Conservation (phyloP, 768 basidiomycete genomes). For the Pulveroboletus frians region DNA sequence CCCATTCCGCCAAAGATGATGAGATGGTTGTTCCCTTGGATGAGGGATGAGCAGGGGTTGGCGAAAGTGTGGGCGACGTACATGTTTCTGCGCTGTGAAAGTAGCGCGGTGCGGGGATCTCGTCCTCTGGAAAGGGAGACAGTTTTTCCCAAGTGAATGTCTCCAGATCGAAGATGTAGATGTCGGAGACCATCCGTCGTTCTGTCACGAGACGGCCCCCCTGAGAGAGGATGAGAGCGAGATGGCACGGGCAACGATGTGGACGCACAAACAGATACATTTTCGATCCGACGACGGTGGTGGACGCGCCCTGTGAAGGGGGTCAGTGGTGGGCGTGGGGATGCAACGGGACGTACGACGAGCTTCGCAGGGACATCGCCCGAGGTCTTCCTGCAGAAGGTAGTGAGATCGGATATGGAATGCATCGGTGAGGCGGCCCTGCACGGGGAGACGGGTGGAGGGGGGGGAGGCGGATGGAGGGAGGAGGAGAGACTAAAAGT, state of each 20-base stretch:
- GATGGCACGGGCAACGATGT: neutral
- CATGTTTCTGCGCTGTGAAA: constrained; percentile 92
- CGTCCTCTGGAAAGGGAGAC: constrained; percentile 54
- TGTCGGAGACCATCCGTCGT: constrained; percentile 82
- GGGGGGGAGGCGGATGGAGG: constrained; percentile 12
- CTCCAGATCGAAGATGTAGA: constrained; percentile 85
- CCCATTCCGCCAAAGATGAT: constrained; percentile 97
- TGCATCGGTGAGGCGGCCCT: constrained; percentile 40
- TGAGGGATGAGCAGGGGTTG: constrained; percentile 11
- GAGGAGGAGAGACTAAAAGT: constrained; percentile 17
- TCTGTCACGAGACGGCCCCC: constrained; percentile 86
- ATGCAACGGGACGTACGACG: constrained; percentile 52
- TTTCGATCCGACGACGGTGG: constrained; percentile 83
- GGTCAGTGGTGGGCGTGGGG: neutral
- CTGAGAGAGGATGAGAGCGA: constrained; percentile 32
- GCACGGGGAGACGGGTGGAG: neutral
- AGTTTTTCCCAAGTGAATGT: constrained; percentile 78
- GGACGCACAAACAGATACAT: constrained; percentile 82
- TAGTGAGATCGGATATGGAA: constrained; percentile 87
- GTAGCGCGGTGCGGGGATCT: constrained; percentile 79
- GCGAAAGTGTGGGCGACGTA: constrained; percentile 27
- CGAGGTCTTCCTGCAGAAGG: constrained; percentile 73
- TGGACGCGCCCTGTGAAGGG: constrained; percentile 70
- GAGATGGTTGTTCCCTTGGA: constrained; percentile 75
- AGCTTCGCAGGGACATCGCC: constrained; percentile 88